A percentile compares a stretch with the other conserved stretches of the same genome.
phyloP scores from a whole-genome alignment of 2,329 filamentous ascomycete genomes.

The Zasmidium cellare region DNA sequence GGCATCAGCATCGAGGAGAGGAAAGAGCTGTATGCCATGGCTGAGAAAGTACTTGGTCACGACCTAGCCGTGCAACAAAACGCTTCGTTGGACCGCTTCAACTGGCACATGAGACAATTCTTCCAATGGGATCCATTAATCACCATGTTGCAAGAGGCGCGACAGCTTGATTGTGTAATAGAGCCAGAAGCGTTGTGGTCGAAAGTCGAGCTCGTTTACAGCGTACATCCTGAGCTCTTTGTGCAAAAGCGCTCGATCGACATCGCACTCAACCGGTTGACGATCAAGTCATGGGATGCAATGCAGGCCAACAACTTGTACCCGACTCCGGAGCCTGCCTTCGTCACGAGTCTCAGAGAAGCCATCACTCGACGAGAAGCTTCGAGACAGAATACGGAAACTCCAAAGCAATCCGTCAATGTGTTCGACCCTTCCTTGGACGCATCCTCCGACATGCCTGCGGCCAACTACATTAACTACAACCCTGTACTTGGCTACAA shows the following conservation, averaged over 20 bases:
- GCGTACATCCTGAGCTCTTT: slow-evolving; percentile 44
- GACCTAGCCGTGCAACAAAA: slow-evolving; percentile 44
- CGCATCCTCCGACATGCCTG: slow-evolving; percentile 13
- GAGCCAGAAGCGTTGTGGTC: slow-evolving; percentile 42
- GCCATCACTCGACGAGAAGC: slow-evolving; percentile 16
- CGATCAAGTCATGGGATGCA: slow-evolving; percentile 47
- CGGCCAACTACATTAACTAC: slow-evolving; percentile 12
- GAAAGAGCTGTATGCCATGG: slow-evolving; percentile 42
- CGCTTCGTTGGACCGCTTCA: slow-evolving; percentile 46
- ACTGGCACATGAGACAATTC: slow-evolving; percentile 55
- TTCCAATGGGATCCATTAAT: slow-evolving; percentile 46
- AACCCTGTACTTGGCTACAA: slow-evolving; percentile 16
- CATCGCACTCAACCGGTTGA: slow-evolving; percentile 44
- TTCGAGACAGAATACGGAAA: slow-evolving; percentile 15
- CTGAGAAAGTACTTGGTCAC: slow-evolving; percentile 43
- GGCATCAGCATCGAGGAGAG: slow-evolving; percentile 34
- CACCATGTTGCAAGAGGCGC: slow-evolving; percentile 38
- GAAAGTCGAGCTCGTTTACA: slow-evolving; percentile 45
- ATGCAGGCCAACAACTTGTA: slow-evolving; percentile 6
- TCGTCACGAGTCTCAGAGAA: slow-evolving; percentile 14
- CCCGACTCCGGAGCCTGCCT: slow-evolving; percentile 9
- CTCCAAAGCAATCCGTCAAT: slow-evolving; percentile 10
- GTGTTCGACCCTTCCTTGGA: slow-evolving; percentile 9
- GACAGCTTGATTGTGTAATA: slow-evolving; percentile 20
- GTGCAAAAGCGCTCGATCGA: slow-evolving; percentile 41